phyloP scores from a whole-genome alignment of 2,329 filamentous ascomycete species.

The Stemphylium lycopersici region DNA sequence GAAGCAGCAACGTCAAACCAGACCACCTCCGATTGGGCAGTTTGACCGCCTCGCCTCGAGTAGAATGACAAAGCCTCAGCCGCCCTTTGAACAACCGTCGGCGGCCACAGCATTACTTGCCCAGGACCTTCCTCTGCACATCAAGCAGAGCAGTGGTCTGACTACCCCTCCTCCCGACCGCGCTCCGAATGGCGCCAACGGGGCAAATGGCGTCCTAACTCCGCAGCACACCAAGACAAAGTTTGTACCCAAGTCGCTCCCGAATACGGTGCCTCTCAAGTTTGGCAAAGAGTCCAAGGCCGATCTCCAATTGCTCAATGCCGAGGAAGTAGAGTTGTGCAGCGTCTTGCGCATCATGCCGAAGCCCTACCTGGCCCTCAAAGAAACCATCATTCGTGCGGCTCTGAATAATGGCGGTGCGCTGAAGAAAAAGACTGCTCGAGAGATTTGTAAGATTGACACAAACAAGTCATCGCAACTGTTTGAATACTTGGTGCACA shows the following conservation, averaged over 20 bases:
- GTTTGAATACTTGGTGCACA: constrained; percentile 93
- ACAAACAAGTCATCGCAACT: constrained; percentile 82
- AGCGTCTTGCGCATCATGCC: constrained; percentile 83
- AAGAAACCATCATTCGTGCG: constrained; percentile 89
- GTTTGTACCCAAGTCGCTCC: constrained; percentile 62
- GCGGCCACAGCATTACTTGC: constrained; percentile 79
- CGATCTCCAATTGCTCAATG: constrained; percentile 83
- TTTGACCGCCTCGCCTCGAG: constrained; percentile 83
- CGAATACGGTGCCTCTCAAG: constrained; percentile 67
- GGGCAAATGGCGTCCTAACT: constrained; percentile 47
- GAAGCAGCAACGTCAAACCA: constrained; percentile 75
- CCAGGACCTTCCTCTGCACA: constrained; percentile 73
- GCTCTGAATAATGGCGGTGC: constrained; percentile 85
- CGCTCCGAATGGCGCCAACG: constrained; percentile 59
- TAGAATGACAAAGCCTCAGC: constrained; percentile 69
- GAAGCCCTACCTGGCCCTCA: constrained; percentile 94
- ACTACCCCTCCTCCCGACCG: constrained; percentile 51
- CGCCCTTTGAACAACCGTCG: constrained; percentile 70
- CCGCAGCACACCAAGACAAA: constrained; percentile 53
- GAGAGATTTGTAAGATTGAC: constrained; percentile 83
- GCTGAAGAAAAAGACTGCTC: constrained; percentile 92
- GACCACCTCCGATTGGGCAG: constrained; percentile 71
- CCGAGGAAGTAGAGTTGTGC: constrained; percentile 86
- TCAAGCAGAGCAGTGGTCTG: constrained; percentile 51
- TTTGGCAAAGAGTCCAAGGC: constrained; percentile 77